Percentiles rank a stretch among this genome's conserved stretches.
These are phyloP conservation scores for Taphrina betulina DNA, from an alignment of 1,139 yeast genomes.

Conservation along the genomic window DNA sequence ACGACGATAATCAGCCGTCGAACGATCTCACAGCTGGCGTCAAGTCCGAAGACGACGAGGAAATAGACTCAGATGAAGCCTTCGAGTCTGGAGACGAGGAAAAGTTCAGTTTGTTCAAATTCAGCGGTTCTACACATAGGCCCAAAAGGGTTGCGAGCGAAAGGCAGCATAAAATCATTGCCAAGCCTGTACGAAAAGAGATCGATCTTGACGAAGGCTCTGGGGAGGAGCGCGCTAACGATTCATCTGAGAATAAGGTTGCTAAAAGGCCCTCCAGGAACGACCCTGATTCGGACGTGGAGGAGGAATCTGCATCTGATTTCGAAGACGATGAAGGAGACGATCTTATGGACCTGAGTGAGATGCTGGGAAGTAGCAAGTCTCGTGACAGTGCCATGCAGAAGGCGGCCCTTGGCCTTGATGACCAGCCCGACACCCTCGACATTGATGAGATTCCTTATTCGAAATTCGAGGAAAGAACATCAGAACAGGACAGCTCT, in stretches of 20 bases:
- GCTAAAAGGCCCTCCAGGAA: conserved; percentile 42
- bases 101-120: conserved; percentile 34
- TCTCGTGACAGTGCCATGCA: not conserved
- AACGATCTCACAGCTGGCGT: too few relatives aligned
- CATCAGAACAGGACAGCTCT: not conserved
- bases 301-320: conserved; percentile 37
- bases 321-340: conserved; percentile 26
- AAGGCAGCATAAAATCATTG: conserved; percentile 31
- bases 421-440: not conserved
- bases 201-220: conserved; percentile 44
- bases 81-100: conserved; percentile 38
- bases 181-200: conserved; percentile 40
- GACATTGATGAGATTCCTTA: not conserved
- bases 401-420: not conserved
- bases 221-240: too few relatives aligned
- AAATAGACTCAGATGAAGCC: conserved; percentile 38
- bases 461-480: not conserved
- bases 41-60: conserved; percentile 37
- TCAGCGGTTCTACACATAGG: conserved; percentile 31
- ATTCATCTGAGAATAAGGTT: conserved; percentile 45
- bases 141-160: conserved; percentile 27
- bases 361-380: conserved; percentile 55
- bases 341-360: conserved; percentile 46
- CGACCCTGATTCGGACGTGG: conserved; percentile 38
- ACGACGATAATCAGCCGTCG: conserved; percentile 18